Evolutionary conservation across 1,139 yeast species (phyloP).

Genomic region (Sugiyamaella pinicola): DNA sequence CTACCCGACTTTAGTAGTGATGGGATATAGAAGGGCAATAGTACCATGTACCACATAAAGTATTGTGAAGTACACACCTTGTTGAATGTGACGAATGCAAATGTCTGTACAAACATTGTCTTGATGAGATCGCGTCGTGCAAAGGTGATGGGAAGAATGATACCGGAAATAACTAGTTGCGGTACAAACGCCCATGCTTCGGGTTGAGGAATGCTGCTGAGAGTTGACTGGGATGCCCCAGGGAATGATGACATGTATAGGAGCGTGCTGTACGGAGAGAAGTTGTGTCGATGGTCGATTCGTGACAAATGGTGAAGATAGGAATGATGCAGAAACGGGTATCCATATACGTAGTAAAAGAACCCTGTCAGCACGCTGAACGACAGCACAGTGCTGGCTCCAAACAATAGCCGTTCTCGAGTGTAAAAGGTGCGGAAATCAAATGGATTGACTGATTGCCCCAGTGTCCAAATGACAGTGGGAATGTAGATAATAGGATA

Average conservation of each 20-base stretch:
- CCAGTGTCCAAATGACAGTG: conserved; percentile 48
- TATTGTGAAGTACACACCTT: conserved; percentile 91
- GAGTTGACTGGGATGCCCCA: conserved; percentile 14
- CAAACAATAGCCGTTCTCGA: conserved; percentile 50
- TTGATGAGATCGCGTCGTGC: conserved; percentile 58
- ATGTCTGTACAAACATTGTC: conserved; percentile 83
- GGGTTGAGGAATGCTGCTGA: conserved; percentile 15
- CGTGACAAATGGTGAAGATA: conserved; percentile 82
- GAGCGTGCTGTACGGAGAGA: conserved; percentile 79
- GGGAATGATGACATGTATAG: conserved; percentile 55
- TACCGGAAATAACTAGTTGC: conserved; percentile 63
- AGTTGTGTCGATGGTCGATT: conserved; percentile 92
- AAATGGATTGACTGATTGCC: conserved; percentile 24
- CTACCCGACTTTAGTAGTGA: conserved; percentile 29
- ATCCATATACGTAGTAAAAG: conserved; percentile 72
- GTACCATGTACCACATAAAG: conserved; percentile 88
- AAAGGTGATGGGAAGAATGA: conserved; percentile 62
- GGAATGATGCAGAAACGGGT: conserved; percentile 74
- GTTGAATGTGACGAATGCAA: conserved; percentile 85
- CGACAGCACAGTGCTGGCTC: conserved; percentile 47
- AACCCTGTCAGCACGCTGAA: conserved; percentile 51
- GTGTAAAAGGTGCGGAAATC: conserved; percentile 46
- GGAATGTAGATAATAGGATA: conserved; percentile 87
- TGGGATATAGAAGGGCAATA: conserved; percentile 64
- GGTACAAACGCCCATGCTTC: conserved; percentile 71